Conservation (phyloP, 2,329 filamentous ascomycete genomes). For the Penicillium sp. region DNA sequence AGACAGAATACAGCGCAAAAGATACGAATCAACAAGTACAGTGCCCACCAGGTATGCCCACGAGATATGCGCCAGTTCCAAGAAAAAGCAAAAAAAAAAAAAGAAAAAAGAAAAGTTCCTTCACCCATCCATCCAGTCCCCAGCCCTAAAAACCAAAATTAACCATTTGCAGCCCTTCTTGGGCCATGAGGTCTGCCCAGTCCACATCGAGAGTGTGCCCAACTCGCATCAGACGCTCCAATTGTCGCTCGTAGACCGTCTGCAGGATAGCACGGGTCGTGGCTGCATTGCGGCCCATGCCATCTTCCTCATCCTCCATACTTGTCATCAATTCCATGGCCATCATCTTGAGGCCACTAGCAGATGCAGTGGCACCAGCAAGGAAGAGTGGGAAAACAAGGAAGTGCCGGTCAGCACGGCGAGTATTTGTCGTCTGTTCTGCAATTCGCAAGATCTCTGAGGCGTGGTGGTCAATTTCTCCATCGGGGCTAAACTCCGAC, state of each 20-base stretch:
- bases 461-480: slow-evolving; percentile 48
- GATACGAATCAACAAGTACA: slow-evolving; percentile 4
- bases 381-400: slow-evolving; percentile 57
- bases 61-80: not conserved
- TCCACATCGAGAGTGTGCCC: slow-evolving; percentile 48
- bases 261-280: slow-evolving; percentile 48
- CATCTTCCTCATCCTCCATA: slow-evolving; percentile 46
- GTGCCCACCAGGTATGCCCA: not conserved
- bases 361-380: slow-evolving; percentile 47
- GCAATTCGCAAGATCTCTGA: slow-evolving; percentile 48
- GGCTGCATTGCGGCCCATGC: slow-evolving; percentile 49
- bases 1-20: not conserved
- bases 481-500: slow-evolving; percentile 35
- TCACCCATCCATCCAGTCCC: not conserved
- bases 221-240: slow-evolving; percentile 39
- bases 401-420: slow-evolving; percentile 45
- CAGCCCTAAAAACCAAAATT: slow-evolving; percentile 50
- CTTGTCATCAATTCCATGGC: slow-evolving; percentile 51
- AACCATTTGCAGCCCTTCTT: slow-evolving; percentile 49
- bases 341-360: slow-evolving; percentile 45
- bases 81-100: not conserved
- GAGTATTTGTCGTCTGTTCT: slow-evolving; percentile 39
- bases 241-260: slow-evolving; percentile 51
- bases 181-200: slow-evolving; percentile 51
- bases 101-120: not conserved